phyloP scores from a whole-genome alignment of 768 basidiomycete genomes.

The Holtermannia corniformis region DNA sequence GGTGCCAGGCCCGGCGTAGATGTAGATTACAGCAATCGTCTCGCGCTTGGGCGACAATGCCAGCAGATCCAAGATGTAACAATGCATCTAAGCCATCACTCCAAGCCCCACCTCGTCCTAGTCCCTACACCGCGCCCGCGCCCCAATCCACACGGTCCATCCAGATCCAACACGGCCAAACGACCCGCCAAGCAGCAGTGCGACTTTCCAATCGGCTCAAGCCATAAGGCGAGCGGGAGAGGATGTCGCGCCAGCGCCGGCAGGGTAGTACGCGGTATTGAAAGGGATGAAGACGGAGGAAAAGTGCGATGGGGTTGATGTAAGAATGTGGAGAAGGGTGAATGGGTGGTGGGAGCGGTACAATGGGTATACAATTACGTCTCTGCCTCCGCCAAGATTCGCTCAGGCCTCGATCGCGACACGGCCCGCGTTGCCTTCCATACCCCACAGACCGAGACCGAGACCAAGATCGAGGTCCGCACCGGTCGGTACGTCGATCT shows the following conservation, averaged over 20 bases:
- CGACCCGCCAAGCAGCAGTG: background rate
- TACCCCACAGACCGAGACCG: background rate
- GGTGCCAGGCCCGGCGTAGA: no score
- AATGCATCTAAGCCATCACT: no score
- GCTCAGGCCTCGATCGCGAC: background rate
- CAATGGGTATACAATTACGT: background rate
- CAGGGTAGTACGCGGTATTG: background rate
- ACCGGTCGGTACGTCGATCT: background rate
- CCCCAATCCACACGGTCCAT: background rate
- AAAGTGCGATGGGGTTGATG: background rate
- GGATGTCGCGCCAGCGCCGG: background rate
- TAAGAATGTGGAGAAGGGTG: background rate
- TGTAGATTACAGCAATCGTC: no score
- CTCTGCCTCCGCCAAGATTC: no score
- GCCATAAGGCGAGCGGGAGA: background rate
- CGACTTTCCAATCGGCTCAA: background rate
- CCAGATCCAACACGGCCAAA: background rate
- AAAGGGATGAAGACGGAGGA: background rate
- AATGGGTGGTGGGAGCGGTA: background rate
- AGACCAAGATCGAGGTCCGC: background rate
- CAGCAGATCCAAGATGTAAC: no score
- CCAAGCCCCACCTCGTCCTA: no score
- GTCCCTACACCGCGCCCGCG: background rate
- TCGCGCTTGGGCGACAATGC: no score
- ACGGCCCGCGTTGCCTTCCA: background rate